Evolutionary conservation across 495 filamentous ascomycete species (phyloP), one percentile per base, ranked within the genome.

Genomic region (Xylaria curta): DNA sequence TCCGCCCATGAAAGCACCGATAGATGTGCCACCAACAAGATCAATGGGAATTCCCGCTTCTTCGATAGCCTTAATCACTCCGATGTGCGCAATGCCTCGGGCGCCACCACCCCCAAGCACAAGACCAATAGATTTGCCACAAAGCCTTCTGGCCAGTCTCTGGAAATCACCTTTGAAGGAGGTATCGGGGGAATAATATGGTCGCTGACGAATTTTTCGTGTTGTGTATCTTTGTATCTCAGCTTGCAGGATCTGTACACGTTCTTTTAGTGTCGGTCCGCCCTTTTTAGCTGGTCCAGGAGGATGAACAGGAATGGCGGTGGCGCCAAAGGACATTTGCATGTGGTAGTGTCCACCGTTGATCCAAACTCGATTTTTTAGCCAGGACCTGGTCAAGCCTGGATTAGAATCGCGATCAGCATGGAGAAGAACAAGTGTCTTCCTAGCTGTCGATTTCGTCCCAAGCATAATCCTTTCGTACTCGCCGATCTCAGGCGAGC

Each of bases 301-400:
- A 0, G 93, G 88, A 73, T 97, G 90, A 0, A 93, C 89, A 21
- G 94, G 91, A 72, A 95, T 91, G 6, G 90, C 82, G 36, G 91
- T 90, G n/a, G 91, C 87, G 46, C 91, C 90, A 81, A 95, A 97
- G 1, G 92, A 86, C 96, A 99, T 98, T 77, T 99, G 96, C 31
- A 99, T 92, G 76, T 99, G 96, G 77, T 97, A 95, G 79, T 99
- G 97, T 49, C 96, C 94, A n/a, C 96, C 96, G 75, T 98, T 99
- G 75, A 99, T 94, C 96, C 96, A 99, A 68, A 97, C 88, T 0
- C 96, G 91, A 77, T 97, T 97, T 75, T 93, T 91, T 26, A 99
- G 85, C 96, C 96, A 99, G 58, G 88, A 87, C 47, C 96, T 85
- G 0, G 95, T 97, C 31, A 97, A 76, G 0, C 96, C 96, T 26